Evolutionary conservation across 768 basidiomycete species (phyloP).

Genomic region (Calvatia gigantea): DNA sequence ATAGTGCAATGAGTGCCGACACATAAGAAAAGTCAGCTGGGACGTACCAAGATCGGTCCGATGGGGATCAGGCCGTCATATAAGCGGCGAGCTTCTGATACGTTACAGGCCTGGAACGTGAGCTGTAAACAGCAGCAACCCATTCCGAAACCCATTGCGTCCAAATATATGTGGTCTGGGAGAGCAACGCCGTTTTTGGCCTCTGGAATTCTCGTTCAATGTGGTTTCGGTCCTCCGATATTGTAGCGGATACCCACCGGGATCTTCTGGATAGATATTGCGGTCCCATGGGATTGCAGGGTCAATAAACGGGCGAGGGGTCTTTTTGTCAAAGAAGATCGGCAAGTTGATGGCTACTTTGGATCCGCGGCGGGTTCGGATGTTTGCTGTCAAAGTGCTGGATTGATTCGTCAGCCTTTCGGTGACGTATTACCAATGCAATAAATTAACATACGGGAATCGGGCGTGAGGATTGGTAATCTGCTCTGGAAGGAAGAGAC

Average conservation of each 20-base stretch:
- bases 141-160: slow-evolving; percentile 99
- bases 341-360: slow-evolving; percentile 97
- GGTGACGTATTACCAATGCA: slow-evolving; percentile 9
- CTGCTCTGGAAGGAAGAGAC: slow-evolving; percentile 91
- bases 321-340: slow-evolving; percentile 83
- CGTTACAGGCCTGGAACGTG: slow-evolving; percentile 96
- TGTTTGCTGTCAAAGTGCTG: slow-evolving; percentile 97
- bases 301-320: slow-evolving; percentile 87
- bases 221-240: not conserved
- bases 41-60: slow-evolving; percentile 86
- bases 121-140: slow-evolving; percentile 97
- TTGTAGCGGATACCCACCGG: slow-evolving; percentile 45
- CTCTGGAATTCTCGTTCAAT: slow-evolving; percentile 42
- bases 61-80: slow-evolving; percentile 97
- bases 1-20: slow-evolving; percentile 12
- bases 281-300: slow-evolving; percentile 90
- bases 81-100: slow-evolving; percentile 85
- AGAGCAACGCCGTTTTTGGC: slow-evolving; percentile 88
- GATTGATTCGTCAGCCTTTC: slow-evolving; percentile 10
- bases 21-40: not conserved
- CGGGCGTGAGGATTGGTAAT: slow-evolving; percentile 97
- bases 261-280: slow-evolving; percentile 77
- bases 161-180: slow-evolving; percentile 91
- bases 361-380: slow-evolving; percentile 82
- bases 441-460: slow-evolving; percentile 76